Percentiles rank a stretch among this genome's conserved stretches.
phyloP scores from a whole-genome alignment of 495 filamentous ascomycete species.

The Aspergillus indologenus region DNA sequence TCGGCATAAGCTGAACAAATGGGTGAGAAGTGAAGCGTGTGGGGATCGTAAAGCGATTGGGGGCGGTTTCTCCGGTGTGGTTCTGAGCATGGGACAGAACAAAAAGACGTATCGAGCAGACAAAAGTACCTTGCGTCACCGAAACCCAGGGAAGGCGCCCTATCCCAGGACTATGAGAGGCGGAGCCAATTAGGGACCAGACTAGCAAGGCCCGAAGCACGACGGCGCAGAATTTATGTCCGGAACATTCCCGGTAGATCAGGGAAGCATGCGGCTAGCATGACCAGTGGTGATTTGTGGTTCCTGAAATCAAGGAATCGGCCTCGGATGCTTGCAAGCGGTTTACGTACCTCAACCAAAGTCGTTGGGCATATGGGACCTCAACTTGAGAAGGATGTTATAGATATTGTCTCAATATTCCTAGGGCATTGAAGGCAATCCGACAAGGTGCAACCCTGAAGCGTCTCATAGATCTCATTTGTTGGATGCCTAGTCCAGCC shows the following conservation, averaged over 20 bases:
- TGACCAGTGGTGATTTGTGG: background rate
- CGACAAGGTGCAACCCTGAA: background rate
- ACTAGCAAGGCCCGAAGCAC: constrained; percentile 12
- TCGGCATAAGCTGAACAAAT: constrained; percentile 4
- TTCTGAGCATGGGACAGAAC: constrained; percentile 1
- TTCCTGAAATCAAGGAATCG: background rate
- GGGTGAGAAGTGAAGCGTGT: constrained; percentile 13
- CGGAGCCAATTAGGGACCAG: constrained; percentile 10
- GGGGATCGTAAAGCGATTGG: constrained; percentile 2
- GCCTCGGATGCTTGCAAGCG: background rate
- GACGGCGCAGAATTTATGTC: constrained; percentile 13
- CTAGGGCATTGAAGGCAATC: background rate
- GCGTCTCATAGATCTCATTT: background rate
- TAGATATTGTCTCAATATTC: background rate
- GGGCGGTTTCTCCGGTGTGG: background rate
- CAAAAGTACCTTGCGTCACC: constrained; percentile 21
- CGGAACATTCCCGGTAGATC: constrained; percentile 26
- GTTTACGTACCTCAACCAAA: background rate
- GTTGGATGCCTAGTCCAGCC: background rate
- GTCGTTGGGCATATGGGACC: background rate
- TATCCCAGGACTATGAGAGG: constrained; percentile 12
- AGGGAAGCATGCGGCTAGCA: constrained; percentile 19
- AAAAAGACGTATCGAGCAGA: constrained; percentile 16
- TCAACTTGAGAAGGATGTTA: background rate
- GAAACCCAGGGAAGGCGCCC: constrained; percentile 5